Evolutionary conservation across 768 basidiomycete species (phyloP), one percentile per base, ranked within the genome.

Genomic region (Boletales sp.): DNA sequence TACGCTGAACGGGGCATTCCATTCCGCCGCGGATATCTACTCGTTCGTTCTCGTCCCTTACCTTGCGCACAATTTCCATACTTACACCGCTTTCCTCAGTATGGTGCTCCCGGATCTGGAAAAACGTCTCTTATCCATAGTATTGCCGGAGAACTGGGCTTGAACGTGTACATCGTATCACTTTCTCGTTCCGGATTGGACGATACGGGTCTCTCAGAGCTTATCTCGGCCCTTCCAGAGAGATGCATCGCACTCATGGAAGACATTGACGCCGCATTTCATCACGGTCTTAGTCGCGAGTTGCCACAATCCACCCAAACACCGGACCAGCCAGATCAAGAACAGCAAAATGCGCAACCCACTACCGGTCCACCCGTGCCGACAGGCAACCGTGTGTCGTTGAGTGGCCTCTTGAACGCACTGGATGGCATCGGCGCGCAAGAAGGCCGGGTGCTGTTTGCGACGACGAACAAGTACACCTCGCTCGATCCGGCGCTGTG

Each of bases 191-290:
- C 67, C 13, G 80, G 81, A 9, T 63, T 90, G 39, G 86, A 88
- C 58, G 88, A 90, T 61, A 69, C 72, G 2, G 63, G 68, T 8
- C 76, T 89, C 21, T 75, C 72, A 45, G 73, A 79, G 36, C 71
- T 88, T 38, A 80, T 89, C 51, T 72, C 77, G 9, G 71, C 74
- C 2, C 73, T 90, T 2, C 88, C 89, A n/a, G 75, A 81, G 49
- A 74, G 75, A 55, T 88, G 84, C 58, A 84, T 91, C 48, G 80
- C 83, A 5, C 73, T 92, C 32, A 88, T 92, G 80, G 88, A 91
- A 64, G 90, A 91, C 62, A 84, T 91, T 47, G 90, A 92, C 56
- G 86, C 83, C 3, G 88, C 87, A 3, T 87, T 90, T 67, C 69
- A 70, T 30, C 73, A 70, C 39, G 68, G 70, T 18, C 55, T 77